Evolutionary conservation across 164 flowering plant genomes (phyloP).

Genomic region (Nymphaea colorata): DNA sequence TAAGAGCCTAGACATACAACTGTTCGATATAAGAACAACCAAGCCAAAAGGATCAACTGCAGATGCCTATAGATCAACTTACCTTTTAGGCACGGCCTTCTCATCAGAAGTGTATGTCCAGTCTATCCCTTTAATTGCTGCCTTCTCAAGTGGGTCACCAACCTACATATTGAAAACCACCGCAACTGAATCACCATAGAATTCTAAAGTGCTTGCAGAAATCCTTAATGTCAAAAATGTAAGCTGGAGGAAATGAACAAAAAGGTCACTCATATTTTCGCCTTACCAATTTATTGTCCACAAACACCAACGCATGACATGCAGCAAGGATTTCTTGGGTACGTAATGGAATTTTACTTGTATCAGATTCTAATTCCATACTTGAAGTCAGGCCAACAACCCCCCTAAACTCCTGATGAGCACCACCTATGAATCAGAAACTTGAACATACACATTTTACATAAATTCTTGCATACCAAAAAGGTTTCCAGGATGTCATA

Average conservation of each 20-base stretch:
- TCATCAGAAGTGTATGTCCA: slow-evolving; percentile 95
- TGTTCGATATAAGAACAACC: no score
- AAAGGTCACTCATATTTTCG: not conserved
- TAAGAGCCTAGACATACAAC: no score
- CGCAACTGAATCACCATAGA: no score
- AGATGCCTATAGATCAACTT: slow-evolving; percentile 9
- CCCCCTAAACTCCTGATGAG: slow-evolving; percentile 74
- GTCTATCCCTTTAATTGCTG: slow-evolving; percentile 95
- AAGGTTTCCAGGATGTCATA: slow-evolving; percentile 15
- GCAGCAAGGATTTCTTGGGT: slow-evolving; percentile 79
- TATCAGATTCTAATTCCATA: slow-evolving; percentile 54
- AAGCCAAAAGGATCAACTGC: no score
- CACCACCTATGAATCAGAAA: not conserved
- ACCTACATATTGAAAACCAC: slow-evolving; percentile 36
- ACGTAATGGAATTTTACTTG: slow-evolving; percentile 55
- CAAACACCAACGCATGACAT: slow-evolving; percentile 96
- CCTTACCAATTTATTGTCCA: slow-evolving; percentile 86
- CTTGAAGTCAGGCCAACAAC: slow-evolving; percentile 56
- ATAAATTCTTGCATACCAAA: not conserved
- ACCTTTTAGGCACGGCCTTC: slow-evolving; percentile 94
- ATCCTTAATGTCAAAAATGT: not conserved
- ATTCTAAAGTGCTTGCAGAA: no score
- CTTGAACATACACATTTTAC: not conserved
- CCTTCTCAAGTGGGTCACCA: slow-evolving; percentile 99
- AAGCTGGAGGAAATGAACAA: not conserved